These are phyloP conservation scores for Anaeromyces robustus DNA, from an alignment of 192 early-diverging fungal genomes.

Conservation along the genomic window DNA sequence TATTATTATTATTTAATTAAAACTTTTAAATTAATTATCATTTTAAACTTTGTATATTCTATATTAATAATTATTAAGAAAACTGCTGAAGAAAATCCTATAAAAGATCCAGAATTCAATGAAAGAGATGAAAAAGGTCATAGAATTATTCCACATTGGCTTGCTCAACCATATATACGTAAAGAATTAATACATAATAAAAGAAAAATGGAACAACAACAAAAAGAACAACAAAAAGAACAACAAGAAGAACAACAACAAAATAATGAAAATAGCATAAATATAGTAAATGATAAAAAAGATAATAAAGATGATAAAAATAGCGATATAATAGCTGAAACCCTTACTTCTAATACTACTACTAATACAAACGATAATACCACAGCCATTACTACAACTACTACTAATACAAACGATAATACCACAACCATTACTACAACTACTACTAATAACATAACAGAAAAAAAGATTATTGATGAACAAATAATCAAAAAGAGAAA, in stretches of 20 bases:
- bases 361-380: background rate
- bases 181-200: background rate
- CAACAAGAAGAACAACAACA: no score
- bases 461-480: background rate
- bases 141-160: slow-evolving; percentile 46
- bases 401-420: background rate
- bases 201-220: background rate
- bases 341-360: no score
- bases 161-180: slow-evolving; percentile 51
- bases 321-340: no score
- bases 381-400: no score
- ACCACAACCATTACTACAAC: no score
- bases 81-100: slow-evolving; percentile 3
- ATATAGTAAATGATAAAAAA: no score
- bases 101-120: slow-evolving; percentile 10
- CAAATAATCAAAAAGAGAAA: background rate
- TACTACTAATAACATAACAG: background rate
- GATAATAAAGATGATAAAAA: background rate
- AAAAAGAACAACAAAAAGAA: background rate
- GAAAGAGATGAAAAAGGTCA: slow-evolving; percentile 33
- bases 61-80: slow-evolving; percentile 7
- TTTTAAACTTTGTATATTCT: no score
- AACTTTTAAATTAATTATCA: no score
- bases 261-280: no score
- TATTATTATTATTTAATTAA: no score